These are phyloP conservation scores for Cicer bijugum DNA, from an alignment of 306 rosid genomes.

Conservation along the genomic window DNA sequence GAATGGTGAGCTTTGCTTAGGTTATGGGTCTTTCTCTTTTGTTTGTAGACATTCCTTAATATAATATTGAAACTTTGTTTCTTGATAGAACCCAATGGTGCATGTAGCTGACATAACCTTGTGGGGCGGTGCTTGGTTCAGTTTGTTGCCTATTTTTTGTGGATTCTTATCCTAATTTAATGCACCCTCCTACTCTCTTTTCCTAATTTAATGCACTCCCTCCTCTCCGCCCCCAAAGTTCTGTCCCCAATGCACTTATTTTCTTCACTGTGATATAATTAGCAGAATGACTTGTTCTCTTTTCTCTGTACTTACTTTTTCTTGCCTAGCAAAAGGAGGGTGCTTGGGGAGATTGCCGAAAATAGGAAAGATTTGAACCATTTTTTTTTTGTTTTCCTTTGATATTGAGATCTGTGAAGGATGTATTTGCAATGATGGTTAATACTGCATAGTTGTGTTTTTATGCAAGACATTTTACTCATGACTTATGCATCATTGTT, in stretches of 20 bases:
- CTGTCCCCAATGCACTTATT: neutral
- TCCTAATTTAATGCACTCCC: too few species aligned
- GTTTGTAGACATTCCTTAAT: neutral
- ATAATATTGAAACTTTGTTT: neutral
- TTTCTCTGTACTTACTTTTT: neutral
- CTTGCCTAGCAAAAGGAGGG: neutral
- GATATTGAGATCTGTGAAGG: neutral
- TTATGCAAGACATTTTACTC: neutral
- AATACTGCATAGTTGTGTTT: slow-evolving; percentile 2
- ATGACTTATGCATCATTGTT: slow-evolving; percentile 34
- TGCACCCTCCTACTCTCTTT: too few species aligned
- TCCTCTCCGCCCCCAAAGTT: neutral
- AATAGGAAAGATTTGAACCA: neutral
- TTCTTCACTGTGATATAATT: neutral
- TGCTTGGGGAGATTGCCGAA: neutral
- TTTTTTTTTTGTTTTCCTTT: neutral
- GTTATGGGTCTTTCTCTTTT: slow-evolving; percentile 1
- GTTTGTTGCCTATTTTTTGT: too few species aligned
- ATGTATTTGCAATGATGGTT: neutral
- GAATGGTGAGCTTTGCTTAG: neutral
- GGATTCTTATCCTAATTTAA: too few species aligned
- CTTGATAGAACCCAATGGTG: neutral
- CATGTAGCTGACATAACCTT: neutral
- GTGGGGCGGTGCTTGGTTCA: too few species aligned
- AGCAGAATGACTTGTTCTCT: neutral